A percentile compares a stretch with the other conserved stretches of the same genome.
phyloP scores from a whole-genome alignment of 108 stramenopile genomes.

The Cyclostephanos tholiformis region DNA sequence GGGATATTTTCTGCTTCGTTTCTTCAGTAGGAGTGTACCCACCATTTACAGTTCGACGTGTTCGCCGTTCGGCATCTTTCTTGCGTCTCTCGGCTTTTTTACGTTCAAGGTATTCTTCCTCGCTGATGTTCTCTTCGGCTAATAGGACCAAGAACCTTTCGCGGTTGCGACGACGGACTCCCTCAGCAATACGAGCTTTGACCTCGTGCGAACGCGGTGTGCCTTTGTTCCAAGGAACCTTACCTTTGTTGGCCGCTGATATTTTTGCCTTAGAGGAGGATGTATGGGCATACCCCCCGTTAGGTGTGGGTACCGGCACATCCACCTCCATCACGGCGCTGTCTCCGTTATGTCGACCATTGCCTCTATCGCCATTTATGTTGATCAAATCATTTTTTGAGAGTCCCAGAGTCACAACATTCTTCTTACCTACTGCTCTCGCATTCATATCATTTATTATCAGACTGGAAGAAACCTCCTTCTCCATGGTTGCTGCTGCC shows the following conservation, averaged over 20 bases:
- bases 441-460: background rate
- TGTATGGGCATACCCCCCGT: slow-evolving; percentile 82
- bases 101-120: slow-evolving; percentile 71
- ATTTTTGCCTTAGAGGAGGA: slow-evolving; percentile 77
- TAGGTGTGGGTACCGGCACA: slow-evolving; percentile 63
- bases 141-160: slow-evolving; percentile 70
- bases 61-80: slow-evolving; percentile 62
- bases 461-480: background rate
- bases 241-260: slow-evolving; percentile 86
- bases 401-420: background rate
- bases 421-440: background rate
- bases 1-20: slow-evolving; percentile 77
- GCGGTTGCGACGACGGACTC: slow-evolving; percentile 71
- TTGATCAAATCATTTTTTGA: background rate
- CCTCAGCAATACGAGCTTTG: slow-evolving; percentile 72
- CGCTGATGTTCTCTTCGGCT: slow-evolving; percentile 68
- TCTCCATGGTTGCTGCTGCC: background rate
- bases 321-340: slow-evolving; percentile 23
- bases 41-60: slow-evolving; percentile 77
- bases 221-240: slow-evolving; percentile 89
- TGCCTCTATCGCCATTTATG: background rate
- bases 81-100: slow-evolving; percentile 61
- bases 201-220: slow-evolving; percentile 71
- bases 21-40: slow-evolving; percentile 79
- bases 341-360: background rate